Base-by-base conservation (phyloP, 1,139 yeast species). In the Saccharomyces hybrid region DNA sequence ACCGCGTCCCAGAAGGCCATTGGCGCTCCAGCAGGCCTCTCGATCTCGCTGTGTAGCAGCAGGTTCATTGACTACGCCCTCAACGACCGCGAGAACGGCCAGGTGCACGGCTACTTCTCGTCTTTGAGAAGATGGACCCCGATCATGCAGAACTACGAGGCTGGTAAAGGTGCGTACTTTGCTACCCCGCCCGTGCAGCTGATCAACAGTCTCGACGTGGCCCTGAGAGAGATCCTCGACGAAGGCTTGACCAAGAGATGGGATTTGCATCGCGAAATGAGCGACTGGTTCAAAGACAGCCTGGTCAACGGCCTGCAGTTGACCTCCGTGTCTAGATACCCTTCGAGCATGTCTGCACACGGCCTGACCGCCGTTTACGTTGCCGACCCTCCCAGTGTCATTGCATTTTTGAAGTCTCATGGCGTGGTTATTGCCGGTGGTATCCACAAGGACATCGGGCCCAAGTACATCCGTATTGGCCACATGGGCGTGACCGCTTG, bases 1-100 rank as follows among this genome's bases (percentile, higher is more conserved):
- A 86, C 96, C 51, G 98, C 96, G 2, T 89, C 97, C 23, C 98
- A 91, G 73, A 93, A 91, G 77, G 98, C 96, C 42, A 77, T 91
- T 65, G 97, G 96, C 54, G 95, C 86, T 32, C 97, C 98, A 53
- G 85, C 97, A 16, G 99, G 99, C 31, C 80, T 91, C 63, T 82
- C 93, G 25, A 80, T 91, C 63, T 83, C 88, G 38, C 81, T 80
- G 71, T 84, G 89, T 32, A 85, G 95, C 49, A 81, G 76, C 53
- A 81, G 96, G 64, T 96, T 96, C 9, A 74, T 89, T 51, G 71
- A 73, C 7, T 80, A 80, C 66, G 86, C 88, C 0, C 72, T 83
- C 55, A 66, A 71, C 53, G 46, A 54, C 4, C 38, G 51, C 16
- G 47, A 47, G 11, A 42, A 42, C 26, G 56, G 52, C 3, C 50